These are phyloP conservation scores for Boletus subcaerulescens DNA, from an alignment of 768 basidiomycete species.

Conservation along the genomic window DNA sequence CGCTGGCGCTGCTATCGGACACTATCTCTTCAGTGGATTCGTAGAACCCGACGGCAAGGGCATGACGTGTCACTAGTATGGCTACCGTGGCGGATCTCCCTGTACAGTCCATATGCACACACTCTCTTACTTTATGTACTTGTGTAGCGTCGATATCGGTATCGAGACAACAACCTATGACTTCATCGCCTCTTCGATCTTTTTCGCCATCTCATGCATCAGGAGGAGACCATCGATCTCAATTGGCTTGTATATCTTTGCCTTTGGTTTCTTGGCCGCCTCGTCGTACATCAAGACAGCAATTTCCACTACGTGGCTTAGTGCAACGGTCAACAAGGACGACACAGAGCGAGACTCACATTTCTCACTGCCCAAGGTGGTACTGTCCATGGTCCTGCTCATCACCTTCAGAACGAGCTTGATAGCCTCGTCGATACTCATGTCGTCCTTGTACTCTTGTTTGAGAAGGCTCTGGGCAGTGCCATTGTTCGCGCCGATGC, in stretches of 20 bases:
- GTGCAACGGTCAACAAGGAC: background rate
- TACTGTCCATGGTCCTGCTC: slow-evolving; percentile 99
- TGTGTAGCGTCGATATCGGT: background rate
- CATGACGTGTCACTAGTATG: slow-evolving; percentile 71
- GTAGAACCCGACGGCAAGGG: slow-evolving; percentile 70
- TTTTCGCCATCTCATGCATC: slow-evolving; percentile 82
- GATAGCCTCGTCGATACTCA: slow-evolving; percentile 87
- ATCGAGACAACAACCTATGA: slow-evolving; percentile 22
- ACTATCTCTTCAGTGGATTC: slow-evolving; percentile 68
- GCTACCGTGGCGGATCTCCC: background rate
- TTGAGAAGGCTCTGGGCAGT: slow-evolving; percentile 93
- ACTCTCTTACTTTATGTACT: background rate
- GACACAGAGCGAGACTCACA: slow-evolving; percentile 51
- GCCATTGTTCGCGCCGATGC: slow-evolving; percentile 97
- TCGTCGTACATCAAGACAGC: slow-evolving; percentile 89
- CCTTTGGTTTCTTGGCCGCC: slow-evolving; percentile 70
- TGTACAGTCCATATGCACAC: background rate
- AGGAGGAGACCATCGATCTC: slow-evolving; percentile 85
- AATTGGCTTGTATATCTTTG: slow-evolving; percentile 86
- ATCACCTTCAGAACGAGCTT: slow-evolving; percentile 90
- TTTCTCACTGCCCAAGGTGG: slow-evolving; percentile 94
- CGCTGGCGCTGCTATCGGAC: slow-evolving; percentile 77
- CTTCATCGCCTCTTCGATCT: slow-evolving; percentile 81
- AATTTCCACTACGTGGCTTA: slow-evolving; percentile 74
- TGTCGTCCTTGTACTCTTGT: slow-evolving; percentile 98